These are phyloP conservation scores for Limonium bicolor DNA, from an alignment of 148 eudicot species.

Conservation along the genomic window DNA sequence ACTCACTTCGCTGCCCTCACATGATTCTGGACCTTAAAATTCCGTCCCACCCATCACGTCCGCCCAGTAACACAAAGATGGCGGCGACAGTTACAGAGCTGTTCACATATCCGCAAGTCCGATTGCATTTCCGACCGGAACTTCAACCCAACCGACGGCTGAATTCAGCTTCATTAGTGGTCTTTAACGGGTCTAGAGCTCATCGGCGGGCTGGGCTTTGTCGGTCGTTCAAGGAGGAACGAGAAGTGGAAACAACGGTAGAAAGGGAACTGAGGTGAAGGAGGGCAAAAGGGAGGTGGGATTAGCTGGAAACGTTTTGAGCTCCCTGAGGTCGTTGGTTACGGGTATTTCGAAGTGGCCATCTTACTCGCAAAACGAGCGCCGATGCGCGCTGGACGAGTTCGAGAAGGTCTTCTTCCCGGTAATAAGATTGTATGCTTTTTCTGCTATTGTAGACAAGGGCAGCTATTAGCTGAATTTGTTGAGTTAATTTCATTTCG, in stretches of 20 bases:
- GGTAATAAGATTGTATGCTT: conserved; percentile 20
- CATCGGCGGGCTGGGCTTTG: conserved; percentile 16
- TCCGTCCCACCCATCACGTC: neutral
- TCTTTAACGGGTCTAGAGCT: conserved; percentile 1
- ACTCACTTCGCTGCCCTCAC: conserved; percentile 9
- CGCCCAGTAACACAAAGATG: conserved; percentile 4
- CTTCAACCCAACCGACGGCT: conserved; percentile 18
- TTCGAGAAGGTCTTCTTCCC: conserved; percentile 39
- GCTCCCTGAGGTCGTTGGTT: conserved; percentile 27
- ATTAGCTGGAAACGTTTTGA: conserved; percentile 9
- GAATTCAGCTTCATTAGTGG: conserved; percentile 8
- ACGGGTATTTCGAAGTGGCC: conserved; percentile 47
- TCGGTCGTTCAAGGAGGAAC: conserved; percentile 48
- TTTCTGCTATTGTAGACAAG: neutral
- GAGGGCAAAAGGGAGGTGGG: conserved; percentile 3
- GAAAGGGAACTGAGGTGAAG: conserved; percentile 4
- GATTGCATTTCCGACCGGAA: conserved; percentile 17
- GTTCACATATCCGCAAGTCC: conserved; percentile 5
- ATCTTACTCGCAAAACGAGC: conserved; percentile 19
- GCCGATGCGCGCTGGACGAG: conserved; percentile 29
- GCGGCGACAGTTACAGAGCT: conserved; percentile 5
- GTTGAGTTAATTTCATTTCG: too few species aligned
- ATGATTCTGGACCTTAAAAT: conserved; percentile 5
- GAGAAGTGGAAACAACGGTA: conserved; percentile 8
- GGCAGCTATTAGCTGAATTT: neutral